Conservation (phyloP, 1,284 basidiomycete genomes). For the Phenoliferia sp. region DNA sequence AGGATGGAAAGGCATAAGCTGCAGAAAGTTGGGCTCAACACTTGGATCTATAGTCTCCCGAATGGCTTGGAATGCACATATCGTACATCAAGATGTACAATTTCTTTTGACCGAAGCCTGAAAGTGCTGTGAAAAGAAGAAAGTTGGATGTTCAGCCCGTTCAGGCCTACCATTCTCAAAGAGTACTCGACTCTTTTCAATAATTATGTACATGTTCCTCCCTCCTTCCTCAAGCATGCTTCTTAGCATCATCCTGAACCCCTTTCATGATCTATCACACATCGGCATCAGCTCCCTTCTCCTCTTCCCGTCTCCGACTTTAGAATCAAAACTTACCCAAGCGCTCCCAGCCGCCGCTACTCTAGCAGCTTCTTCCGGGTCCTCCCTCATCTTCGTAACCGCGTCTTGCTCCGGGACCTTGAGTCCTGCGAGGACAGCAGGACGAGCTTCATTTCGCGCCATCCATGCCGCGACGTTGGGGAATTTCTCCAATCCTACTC, state of each 20-base stretch:
- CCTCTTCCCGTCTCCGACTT: not conserved
- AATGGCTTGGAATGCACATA: too few relatives aligned
- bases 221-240: too few relatives aligned
- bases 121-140: too few relatives aligned
- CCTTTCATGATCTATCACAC: not conserved
- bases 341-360: constrained; percentile 2
- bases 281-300: not conserved
- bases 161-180: too few relatives aligned
- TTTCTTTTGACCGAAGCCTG: too few relatives aligned
- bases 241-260: not conserved
- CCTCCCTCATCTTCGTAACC: constrained; percentile 15
- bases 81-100: too few relatives aligned
- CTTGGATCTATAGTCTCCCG: too few relatives aligned
- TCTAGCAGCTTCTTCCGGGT: constrained; percentile 8
- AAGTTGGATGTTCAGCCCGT: too few relatives aligned
- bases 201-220: too few relatives aligned
- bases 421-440: constrained; percentile 16
- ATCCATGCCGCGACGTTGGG: constrained; percentile 23
- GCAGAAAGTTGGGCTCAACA: too few relatives aligned
- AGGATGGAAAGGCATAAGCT: not conserved
- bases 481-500: constrained; percentile 19
- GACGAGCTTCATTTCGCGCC: constrained; percentile 20
- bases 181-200: too few relatives aligned
- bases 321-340: not conserved
- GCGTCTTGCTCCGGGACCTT: constrained; percentile 21